Evolutionary conservation across 257 asterid genomes (phyloP).

Genomic region (Lavandula angustifolia): DNA sequence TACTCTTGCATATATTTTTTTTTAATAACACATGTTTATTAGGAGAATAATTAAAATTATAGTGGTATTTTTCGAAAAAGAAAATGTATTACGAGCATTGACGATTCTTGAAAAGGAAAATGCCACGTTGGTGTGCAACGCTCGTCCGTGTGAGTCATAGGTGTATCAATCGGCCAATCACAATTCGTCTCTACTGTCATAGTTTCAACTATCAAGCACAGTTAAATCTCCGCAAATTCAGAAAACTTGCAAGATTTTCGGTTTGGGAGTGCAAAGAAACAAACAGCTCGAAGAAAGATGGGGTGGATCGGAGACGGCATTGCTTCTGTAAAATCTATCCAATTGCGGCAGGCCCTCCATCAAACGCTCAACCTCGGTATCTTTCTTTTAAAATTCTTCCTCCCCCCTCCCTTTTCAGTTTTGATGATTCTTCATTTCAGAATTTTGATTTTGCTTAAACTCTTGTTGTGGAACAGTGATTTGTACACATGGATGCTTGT

Average conservation of each 20-base stretch:
- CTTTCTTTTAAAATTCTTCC: constrained; percentile 19
- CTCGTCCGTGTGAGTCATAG: constrained; percentile 24
- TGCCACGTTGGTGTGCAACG: constrained; percentile 35
- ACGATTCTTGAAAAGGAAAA: constrained; percentile 12
- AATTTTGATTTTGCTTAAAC: constrained; percentile 1
- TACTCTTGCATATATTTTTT: too few species aligned
- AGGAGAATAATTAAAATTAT: too few species aligned
- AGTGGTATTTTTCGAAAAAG: too few species aligned
- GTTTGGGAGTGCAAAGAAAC: constrained; percentile 25
- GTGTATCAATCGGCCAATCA: constrained; percentile 43
- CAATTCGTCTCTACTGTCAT: constrained; percentile 37
- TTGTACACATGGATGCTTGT: not conserved
- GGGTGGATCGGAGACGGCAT: constrained; percentile 46
- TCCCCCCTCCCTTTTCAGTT: not conserved
- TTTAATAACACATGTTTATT: too few species aligned
- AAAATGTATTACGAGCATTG: too few species aligned
- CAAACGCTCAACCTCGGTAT: constrained; percentile 58
- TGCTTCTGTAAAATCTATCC: constrained; percentile 51
- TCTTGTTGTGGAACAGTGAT: not conserved
- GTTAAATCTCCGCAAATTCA: not conserved
- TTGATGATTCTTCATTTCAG: not conserved
- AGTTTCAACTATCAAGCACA: not conserved
- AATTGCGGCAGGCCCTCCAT: constrained; percentile 53
- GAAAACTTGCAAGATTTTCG: constrained; percentile 27
- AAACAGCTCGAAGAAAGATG: constrained; percentile 37